phyloP scores from a whole-genome alignment of 2,329 filamentous ascomycete species.

The Tympanopsis confertula region DNA sequence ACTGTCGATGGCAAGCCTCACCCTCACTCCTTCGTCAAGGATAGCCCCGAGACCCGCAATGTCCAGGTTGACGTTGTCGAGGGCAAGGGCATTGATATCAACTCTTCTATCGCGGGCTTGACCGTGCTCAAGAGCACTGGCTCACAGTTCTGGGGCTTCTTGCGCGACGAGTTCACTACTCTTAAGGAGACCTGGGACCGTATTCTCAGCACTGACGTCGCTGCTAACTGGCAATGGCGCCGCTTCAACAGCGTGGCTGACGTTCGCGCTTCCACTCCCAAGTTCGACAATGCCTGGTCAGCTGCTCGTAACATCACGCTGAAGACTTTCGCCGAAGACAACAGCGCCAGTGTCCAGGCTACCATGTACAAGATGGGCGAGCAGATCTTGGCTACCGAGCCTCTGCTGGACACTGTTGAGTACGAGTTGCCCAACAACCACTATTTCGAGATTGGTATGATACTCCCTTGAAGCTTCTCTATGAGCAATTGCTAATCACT shows the following conservation, averaged over 20 bases:
- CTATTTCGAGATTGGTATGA: constrained; percentile 87
- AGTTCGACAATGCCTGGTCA: constrained; percentile 72
- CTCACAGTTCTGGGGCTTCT: constrained; percentile 88
- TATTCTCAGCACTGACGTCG: constrained; percentile 86
- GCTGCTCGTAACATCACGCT: constrained; percentile 76
- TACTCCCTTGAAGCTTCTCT: background rate
- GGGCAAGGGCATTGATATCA: constrained; percentile 60
- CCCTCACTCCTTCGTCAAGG: constrained; percentile 87
- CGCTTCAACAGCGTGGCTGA: constrained; percentile 53
- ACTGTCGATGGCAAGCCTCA: constrained; percentile 77
- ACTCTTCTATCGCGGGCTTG: constrained; percentile 68
- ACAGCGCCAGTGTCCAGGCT: constrained; percentile 85
- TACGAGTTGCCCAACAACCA: constrained; percentile 95
- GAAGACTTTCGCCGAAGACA: constrained; percentile 78
- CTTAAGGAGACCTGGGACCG: constrained; percentile 87
- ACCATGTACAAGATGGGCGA: constrained; percentile 99
- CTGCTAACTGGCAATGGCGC: constrained; percentile 78
- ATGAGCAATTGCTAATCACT: background rate
- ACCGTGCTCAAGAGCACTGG: constrained; percentile 93
- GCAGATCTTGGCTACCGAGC: constrained; percentile 66
- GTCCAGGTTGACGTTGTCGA: constrained; percentile 63
- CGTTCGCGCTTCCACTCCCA: constrained; percentile 48
- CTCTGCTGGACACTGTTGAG: constrained; percentile 60
- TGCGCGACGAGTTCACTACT: constrained; percentile 86
- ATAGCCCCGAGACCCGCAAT: constrained; percentile 77